Evolutionary conservation across 2,329 filamentous ascomycete species (phyloP), one percentile per base, ranked within the genome.

Genomic region (Cladosporium sp.): DNA sequence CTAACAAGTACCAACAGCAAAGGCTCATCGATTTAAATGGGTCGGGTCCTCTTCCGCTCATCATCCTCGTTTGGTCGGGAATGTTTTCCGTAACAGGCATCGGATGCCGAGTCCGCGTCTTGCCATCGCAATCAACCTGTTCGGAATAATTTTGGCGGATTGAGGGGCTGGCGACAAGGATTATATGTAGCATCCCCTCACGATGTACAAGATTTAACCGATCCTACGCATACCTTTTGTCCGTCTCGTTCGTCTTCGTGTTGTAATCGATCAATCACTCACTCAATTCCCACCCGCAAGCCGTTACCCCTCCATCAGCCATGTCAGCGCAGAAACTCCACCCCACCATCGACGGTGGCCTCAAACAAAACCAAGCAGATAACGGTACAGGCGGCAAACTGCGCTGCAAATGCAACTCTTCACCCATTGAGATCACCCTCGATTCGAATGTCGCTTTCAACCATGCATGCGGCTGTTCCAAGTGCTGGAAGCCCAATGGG

Each of bases 391-490:
- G 86, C 58, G 85, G 86, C 58, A 84, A 78, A 53, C 78, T 88
- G 8, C 75, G 75, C 70, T 88, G 86, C 77, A 79, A 80, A 65
- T 89, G 85, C 76, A 56, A 72, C 10, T 74, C 64, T 61, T 70
- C 79, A 69, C 80, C 79, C 24, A 82, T 88, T 59, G 79, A 83
- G 65, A 77, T 88, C 20, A 78, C 77, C 0, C 76, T 88, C 37
- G 70, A 65, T 58, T 75, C 80, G 68, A 83, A 87, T 64, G 81
- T 89, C 57, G 74, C 78, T 1, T 84, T 88, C 77, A 88, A 89
- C 77, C 86, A 89, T 73, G 84, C 83, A 56, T 88, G 86, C 72
- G 85, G 85, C 61, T 88, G 86, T 74, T 87, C 84, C 56, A 86
- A 88, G 71, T 88, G 86, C 80, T 89, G 84, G 84, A 89, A 88